These are phyloP conservation scores for Lactarius psammicola DNA, from an alignment of 768 basidiomycete species.

Conservation along the genomic window DNA sequence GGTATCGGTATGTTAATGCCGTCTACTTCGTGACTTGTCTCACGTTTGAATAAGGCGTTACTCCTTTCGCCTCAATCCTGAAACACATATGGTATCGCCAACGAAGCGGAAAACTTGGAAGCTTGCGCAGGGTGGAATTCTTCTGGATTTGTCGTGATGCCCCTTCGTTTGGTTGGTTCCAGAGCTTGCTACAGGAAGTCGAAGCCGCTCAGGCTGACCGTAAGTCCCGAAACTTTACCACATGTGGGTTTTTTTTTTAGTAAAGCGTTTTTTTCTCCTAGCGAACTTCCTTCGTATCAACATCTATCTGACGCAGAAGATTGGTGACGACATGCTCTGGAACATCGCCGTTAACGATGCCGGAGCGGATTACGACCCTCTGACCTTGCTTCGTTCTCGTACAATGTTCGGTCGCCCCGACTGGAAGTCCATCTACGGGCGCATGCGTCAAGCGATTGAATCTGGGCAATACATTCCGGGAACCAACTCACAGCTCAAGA, in stretches of 20 bases:
- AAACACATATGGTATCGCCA: conserved; percentile 97
- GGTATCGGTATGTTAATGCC: conserved; percentile 68
- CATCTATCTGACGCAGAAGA: conserved; percentile 85
- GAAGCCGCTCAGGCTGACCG: conserved; percentile 88
- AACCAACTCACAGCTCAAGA: conserved; percentile 73
- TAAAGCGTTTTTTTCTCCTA: conserved; percentile 33
- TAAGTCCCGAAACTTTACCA: conserved; percentile 44
- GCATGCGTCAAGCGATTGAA: conserved; percentile 77
- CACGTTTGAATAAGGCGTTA: conserved; percentile 57
- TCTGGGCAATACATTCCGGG: conserved; percentile 79
- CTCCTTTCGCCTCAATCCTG: conserved; percentile 91
- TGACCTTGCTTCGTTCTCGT: conserved; percentile 83
- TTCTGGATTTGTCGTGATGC: conserved; percentile 93
- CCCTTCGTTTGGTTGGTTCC: conserved; percentile 99
- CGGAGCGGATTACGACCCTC: conserved; percentile 81
- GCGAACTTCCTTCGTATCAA: conserved; percentile 93
- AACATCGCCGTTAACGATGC: conserved; percentile 88
- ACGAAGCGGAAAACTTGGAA: conserved; percentile 69
- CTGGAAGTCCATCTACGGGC: conserved; percentile 78
- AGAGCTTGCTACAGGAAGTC: conserved; percentile 80
- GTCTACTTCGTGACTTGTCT: conserved; percentile 9
- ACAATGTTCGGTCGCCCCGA: conserved; percentile 93
- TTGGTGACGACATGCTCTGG: conserved; percentile 85
- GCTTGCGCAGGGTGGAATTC: conserved; percentile 87
- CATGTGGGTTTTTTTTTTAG: background rate